A percentile compares a stretch with the other conserved stretches of the same genome.
These are phyloP conservation scores for Climacium dendroides DNA, from an alignment of 225 moss, liverwort and hornwort species.

Conservation along the genomic window DNA sequence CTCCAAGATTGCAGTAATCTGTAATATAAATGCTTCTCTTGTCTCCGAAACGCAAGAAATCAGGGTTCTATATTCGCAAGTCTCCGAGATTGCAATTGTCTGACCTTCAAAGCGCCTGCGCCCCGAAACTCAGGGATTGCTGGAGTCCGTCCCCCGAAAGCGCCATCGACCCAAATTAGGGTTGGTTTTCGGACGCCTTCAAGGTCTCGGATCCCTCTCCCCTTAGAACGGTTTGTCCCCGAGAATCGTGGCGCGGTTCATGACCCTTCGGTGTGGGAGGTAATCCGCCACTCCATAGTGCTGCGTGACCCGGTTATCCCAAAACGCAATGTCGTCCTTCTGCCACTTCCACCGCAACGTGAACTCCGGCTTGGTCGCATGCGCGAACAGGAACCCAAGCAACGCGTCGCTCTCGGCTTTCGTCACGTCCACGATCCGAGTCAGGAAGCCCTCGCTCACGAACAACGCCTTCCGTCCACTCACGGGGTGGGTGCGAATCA, in stretches of 20 bases:
- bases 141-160: no score
- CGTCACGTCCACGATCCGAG: not conserved
- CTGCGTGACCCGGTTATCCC: conserved; percentile 11
- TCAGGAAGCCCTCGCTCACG: conserved; percentile 8
- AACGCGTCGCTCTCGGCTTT: conserved; percentile 10
- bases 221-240: conserved; percentile 5
- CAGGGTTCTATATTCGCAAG: no score
- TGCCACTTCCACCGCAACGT: conserved; percentile 23
- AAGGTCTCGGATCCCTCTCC: no score
- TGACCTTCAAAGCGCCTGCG: no score
- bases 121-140: no score
- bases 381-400: conserved; percentile 1
- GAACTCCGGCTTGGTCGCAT: conserved; percentile 7
- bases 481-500: conserved; percentile 15
- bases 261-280: not conserved
- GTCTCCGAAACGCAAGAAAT: no score
- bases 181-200: not conserved
- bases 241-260: conserved; percentile 13
- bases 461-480: conserved; percentile 8
- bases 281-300: conserved; percentile 18
- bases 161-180: no score
- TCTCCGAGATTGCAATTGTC: no score
- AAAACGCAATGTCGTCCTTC: conserved; percentile 1
- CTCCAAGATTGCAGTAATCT: not conserved
- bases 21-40: no score